Evolutionary conservation across 192 early-diverging fungal species (phyloP), one percentile per base, ranked within the genome.

Genomic region (Chytriomyces hyalinus): DNA sequence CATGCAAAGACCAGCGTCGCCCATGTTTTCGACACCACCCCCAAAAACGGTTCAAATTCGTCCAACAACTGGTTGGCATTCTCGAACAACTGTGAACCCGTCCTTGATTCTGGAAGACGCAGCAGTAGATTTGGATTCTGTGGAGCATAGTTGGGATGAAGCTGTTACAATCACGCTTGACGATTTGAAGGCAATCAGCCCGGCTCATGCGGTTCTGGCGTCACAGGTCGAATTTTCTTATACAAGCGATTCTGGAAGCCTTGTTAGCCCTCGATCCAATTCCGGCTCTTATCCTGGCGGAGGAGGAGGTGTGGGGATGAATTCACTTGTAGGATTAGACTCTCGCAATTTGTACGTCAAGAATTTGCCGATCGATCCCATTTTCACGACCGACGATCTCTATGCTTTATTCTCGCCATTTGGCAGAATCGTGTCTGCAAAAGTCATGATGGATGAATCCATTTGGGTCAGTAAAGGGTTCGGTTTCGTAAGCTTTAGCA

Each of bases 361-460:
- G 75, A 86, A 87, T 73, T 78, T 87, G 20, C 72, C 72, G 9
- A 73, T 73, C n/a, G 82, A 82, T 17, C 80, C 82, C 6, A 79
- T 73, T 61, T 62, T 87, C 65, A 79, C 80, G 72, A 84, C 84
- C 49, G 61, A 78, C 24, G 86, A 85, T 57, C 79, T 87, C 2
- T 85, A 82, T 70, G 70, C 81, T 47, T 61, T 85, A 49, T 87
- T 87, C 72, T 72, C 80, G 43, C 13, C 20, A 28, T 87, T 79
- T 68, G 86, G 86, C 45, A 76, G 77, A 11, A 84, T 87, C 62
- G 66, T 82, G 9, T 82, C 80, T 26, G 86, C 84, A 4, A 75
- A 79, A 26, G 84, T 87, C n/a, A 87, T 87, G 86, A 65, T 68
- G 61, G 87, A 91, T 70, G 85, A 88, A 43, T 22, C 57, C 5